Percentiles rank a stretch among this genome's conserved stretches.
Evolutionary conservation across 345 rosid species (phyloP).

Genomic region (Syzygium aqueum): DNA sequence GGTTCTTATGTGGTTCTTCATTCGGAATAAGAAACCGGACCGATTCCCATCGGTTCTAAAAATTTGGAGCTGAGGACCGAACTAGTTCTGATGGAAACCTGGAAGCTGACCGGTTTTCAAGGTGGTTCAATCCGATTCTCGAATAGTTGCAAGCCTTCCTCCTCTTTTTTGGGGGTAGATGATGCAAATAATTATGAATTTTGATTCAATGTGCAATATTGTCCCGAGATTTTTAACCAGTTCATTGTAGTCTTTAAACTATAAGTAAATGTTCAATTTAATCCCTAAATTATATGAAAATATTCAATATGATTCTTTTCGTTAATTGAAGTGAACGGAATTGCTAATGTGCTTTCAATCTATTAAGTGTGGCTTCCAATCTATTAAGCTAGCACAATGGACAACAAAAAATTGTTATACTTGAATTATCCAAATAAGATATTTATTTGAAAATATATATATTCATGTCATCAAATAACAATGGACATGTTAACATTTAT

Average conservation of each 20-base stretch:
- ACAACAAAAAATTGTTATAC: neutral
- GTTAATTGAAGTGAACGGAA: neutral
- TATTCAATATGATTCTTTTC: neutral
- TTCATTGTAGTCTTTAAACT: neutral
- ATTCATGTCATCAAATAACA: no score
- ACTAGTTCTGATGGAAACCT: no score
- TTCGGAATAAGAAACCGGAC: no score
- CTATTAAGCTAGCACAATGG: neutral
- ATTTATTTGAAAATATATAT: neutral
- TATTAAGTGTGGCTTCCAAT: neutral
- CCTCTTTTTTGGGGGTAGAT: neutral
- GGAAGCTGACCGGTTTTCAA: no score
- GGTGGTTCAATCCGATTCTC: no score
- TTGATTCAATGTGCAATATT: rapidly evolving
- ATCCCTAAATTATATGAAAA: neutral
- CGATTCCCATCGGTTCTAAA: no score
- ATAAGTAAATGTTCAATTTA: neutral
- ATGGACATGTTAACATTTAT: neutral
- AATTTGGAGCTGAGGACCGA: no score
- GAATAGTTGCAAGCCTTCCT: neutral
- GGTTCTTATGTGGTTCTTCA: no score
- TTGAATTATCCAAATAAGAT: neutral
- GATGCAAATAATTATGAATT: rapidly evolving
- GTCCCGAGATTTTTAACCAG: neutral
- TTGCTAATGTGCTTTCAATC: no score